Conservation (phyloP, 2,329 filamentous ascomycete species). For the Colletotrichum paranaense region DNA sequence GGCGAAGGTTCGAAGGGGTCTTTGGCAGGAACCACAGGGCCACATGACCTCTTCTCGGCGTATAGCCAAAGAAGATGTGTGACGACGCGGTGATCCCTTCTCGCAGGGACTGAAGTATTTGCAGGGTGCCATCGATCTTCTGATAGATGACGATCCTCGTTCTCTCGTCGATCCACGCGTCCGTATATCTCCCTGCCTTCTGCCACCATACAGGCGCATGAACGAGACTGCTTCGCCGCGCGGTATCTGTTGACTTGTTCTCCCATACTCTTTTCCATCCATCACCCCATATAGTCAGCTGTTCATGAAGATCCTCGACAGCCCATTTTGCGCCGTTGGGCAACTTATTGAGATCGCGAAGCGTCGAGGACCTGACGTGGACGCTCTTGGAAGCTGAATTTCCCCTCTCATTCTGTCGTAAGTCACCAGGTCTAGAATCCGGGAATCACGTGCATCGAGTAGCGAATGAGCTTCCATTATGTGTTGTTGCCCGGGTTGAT, state of each 20-base stretch:
- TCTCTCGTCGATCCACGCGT: neutral
- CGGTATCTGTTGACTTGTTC: neutral
- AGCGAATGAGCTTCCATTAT: neutral
- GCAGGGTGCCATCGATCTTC: neutral
- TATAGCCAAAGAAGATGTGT: constrained; percentile 15
- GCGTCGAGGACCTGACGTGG: neutral
- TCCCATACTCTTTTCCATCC: neutral
- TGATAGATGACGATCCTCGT: neutral
- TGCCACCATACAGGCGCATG: constrained; percentile 4
- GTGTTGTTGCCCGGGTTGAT: too few relatives aligned
- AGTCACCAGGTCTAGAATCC: constrained; percentile 18
- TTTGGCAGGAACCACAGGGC: constrained; percentile 2
- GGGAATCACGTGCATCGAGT: neutral
- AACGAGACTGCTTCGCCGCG: neutral
- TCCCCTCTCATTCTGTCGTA: constrained; percentile 2
- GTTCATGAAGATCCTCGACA: neutral
- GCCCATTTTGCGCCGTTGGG: constrained; percentile 6
- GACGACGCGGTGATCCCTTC: neutral
- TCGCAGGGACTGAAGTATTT: neutral
- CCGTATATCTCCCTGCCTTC: neutral
- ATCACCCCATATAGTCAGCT: neutral
- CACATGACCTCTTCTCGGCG: neutral
- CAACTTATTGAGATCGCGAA: neutral
- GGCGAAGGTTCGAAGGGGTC: neutral
- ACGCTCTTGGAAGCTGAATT: neutral